Base-by-base conservation (phyloP, 306 rosid species). In the Prosopis cineraria region DNA sequence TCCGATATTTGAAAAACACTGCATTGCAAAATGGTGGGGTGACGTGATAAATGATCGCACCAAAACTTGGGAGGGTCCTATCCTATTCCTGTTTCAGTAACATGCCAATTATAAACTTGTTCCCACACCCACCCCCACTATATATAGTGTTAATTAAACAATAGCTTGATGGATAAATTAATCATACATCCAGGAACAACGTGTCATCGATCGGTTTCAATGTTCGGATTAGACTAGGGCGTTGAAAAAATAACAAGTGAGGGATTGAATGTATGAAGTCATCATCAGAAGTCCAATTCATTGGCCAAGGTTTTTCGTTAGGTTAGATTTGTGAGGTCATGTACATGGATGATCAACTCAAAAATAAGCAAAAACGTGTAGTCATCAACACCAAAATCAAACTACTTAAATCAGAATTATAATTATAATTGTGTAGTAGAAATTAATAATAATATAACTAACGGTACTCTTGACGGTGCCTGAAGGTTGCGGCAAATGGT, bases 301-400 rank as follows among this genome's bases (percentile, higher is more conserved):
- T 68, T 70, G 72, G 60, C 74, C 47, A 81, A 73, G 20, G 60
- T 77, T 69, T 71, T 70, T 39, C 1, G 10, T 10, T 1, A 9
- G 3, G 2, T 8, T 72, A 72, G 73, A 70, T 63, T 0, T 66
- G 60, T 80, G 30, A 71, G 79, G 73, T 84, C 69, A 44, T 25
- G 63, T n/a, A 34, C 34, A 70, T 14, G 31, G 8, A n/a, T n/a
- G 67, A 55, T 63, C 22, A 12, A 39, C 50, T 53, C 33, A 14
- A 59, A 30, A 2, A 62, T 29, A 5, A 12, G 10, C 65, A 25
- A 69, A 27, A 66, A 34, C 64, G 68, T 76, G 79, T 19, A 9
- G 69, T 62, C 39, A 56, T 33, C 16, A 4, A n/a, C 70, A 44
- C 71, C 27, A 60, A 41, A 20, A 70, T 31, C 31, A 45, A 75